Base-by-base conservation (phyloP, 179 eudicot species). In the Spergularia azorica region DNA sequence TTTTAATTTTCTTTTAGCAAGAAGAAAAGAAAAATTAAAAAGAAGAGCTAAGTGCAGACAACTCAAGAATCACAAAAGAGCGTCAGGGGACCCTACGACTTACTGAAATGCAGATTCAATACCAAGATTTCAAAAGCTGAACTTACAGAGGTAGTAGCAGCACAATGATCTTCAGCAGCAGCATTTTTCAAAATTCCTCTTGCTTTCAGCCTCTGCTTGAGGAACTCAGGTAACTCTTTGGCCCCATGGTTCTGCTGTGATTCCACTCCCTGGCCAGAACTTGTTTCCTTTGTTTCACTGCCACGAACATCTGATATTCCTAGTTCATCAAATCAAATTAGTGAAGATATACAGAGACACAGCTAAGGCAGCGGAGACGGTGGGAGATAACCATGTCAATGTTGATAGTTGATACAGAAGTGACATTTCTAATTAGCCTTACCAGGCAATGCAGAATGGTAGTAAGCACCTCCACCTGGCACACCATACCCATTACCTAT, bases 401-500 rank as follows among this genome's bases (percentile, higher is more conserved):
- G 21, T 4, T 39, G 52, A 18, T 18, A 67, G 21, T 4, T 39
- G 52, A 18, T 18, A 67, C 26, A 74, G 63, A 55, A 17, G 51
- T 58, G 51, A 68, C 12, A 50, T 38, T 10, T 48, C 26, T 18
- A 71, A 54, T 48, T 7, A 71, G 71, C 17, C 87, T 80, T 88
- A 93, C 92, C 80, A 41, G 85, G 70, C 55, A 73, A 73, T 76
- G 90, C 71, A 80, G 88, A 83, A 86, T 83, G 80, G 76, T 75
- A 62, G 76, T 92, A 93, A 85, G 97, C 99, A 70, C 92, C 99
- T 67, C 99, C 99, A 75, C 99, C 98, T 6, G 99, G 99, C 71
- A 95, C 97, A 39, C 99, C 97, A 84, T 95, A 95, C 63, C 99
- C 99, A 87, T 95, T 95, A 81, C 99, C 98, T 70, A 95, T 93